Evolutionary conservation across 176 grass and related monocot species (phyloP).

Genomic region (Triticum timopheevii): DNA sequence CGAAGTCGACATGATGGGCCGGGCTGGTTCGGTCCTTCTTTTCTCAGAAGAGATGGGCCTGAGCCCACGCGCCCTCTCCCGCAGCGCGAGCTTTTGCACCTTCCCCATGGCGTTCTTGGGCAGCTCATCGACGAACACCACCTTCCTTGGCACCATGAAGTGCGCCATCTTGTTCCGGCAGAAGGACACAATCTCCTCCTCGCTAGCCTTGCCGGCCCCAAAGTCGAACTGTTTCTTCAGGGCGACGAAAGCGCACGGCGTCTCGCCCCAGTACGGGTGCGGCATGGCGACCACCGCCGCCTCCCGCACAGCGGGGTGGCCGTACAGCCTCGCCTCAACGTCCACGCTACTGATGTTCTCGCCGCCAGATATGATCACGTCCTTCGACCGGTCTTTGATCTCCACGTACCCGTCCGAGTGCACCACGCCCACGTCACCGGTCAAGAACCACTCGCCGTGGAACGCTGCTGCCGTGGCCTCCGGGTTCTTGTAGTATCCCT

Average conservation of each 20-base stretch:
- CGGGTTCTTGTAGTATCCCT: conserved; percentile 64
- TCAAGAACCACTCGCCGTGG: conserved; percentile 55
- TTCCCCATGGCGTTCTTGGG: too few species aligned
- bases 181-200: conserved; percentile 33
- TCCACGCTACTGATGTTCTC: conserved; percentile 73
- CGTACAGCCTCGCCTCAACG: conserved; percentile 52
- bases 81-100: neutral
- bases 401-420: conserved; percentile 71
- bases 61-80: too few species aligned
- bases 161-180: conserved; percentile 44
- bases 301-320: conserved; percentile 42
- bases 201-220: too few species aligned
- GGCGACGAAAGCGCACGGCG: conserved; percentile 60
- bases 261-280: conserved; percentile 54
- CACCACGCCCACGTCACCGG: conserved; percentile 67
- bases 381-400: conserved; percentile 77
- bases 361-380: conserved; percentile 64
- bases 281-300: conserved; percentile 60
- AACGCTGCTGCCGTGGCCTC: conserved; percentile 39
- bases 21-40: too few species aligned
- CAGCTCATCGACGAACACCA: too few species aligned
- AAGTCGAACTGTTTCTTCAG: neutral
- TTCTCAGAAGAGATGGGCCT: too few species aligned
- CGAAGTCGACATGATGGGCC: too few species aligned
- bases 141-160: conserved; percentile 22